Evolutionary conservation across 164 flowering plant species (phyloP), one percentile per base, ranked within the genome.

Genomic region (Berberis vulgaris): DNA sequence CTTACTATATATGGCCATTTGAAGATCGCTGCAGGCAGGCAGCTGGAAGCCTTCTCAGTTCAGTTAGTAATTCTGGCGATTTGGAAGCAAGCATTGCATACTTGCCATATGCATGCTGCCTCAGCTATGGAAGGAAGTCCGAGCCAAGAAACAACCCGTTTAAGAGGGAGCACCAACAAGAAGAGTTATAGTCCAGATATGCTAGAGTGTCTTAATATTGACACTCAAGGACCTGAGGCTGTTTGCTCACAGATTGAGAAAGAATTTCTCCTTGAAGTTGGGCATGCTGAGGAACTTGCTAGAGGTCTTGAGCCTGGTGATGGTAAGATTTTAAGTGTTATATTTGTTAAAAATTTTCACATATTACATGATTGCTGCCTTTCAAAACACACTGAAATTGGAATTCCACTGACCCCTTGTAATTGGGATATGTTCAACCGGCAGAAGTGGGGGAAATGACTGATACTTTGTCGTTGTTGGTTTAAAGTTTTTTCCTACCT

Each of bases 31-130:
- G 72, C 78, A 43, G 89, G 82, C 45, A 85, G 64, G 70, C 82
- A 81, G 26, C 78, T 91, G 54, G 99, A 95, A 72, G 97, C 97
- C 69, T 91, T 95, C 75, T 87, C 99, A 43, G 72, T 95, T 71
- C 97, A 91, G 82, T 88, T 95, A 72, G 97, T 91, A 49, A 81
- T 82, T 69, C 90, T 95, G 66, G 97, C 96, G 44, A 83, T 89
- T 43, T 95, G 97, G 97, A 95, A 91, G 79, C 96, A 95, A 79
- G 96, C 97, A 40, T 71, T 95, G 68, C 84, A 89, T 73, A 91
- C 86, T 57, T 91, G 96, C 71, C 96, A 95, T 72, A 77, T 97
- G 40, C 90, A 87, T 62, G 99, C 88, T 64, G 88, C 89, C 45
- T 89, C 96, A n/a, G 91, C 89, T 63, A 72, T 78, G 65, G 93